Evolutionary conservation across 768 basidiomycete genomes (phyloP).

Genomic region (Termitomyces eurrhizus): DNA sequence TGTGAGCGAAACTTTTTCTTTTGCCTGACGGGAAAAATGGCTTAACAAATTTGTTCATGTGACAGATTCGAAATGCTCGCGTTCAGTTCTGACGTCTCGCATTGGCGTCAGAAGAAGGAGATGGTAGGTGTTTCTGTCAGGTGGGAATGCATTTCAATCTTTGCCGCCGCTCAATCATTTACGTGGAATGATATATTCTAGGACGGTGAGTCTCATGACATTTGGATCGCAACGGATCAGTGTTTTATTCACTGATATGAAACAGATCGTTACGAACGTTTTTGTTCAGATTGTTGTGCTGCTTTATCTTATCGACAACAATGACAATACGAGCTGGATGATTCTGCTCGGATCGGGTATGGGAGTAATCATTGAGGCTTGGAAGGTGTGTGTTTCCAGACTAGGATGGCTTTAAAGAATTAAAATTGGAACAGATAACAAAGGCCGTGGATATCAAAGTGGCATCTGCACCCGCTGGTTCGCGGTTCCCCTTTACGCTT

Average conservation of each 20-base stretch:
- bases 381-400: conserved; percentile 64
- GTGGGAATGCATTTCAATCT: conserved; percentile 33
- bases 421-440: conserved; percentile 51
- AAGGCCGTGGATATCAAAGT: conserved; percentile 88
- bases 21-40: conserved; percentile 2
- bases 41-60: conserved; percentile 1
- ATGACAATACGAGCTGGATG: conserved; percentile 96
- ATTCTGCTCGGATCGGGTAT: conserved; percentile 86
- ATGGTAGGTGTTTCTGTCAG: conserved; percentile 93
- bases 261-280: conserved; percentile 82
- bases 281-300: conserved; percentile 89
- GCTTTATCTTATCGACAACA: conserved; percentile 93
- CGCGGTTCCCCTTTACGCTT: conserved; percentile 72
- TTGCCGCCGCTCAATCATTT: neutral
- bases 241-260: neutral
- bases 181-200: conserved; percentile 21
- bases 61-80: conserved; percentile 90
- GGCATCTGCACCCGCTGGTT: conserved; percentile 55
- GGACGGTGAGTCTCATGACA: conserved; percentile 44
- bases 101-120: conserved; percentile 94
- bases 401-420: neutral
- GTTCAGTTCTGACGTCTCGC: conserved; percentile 91
- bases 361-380: conserved; percentile 84
- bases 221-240: neutral
- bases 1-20: conserved; percentile 47